phyloP scores from a whole-genome alignment of 1,284 basidiomycete species.

The Leccinum subrobustum region DNA sequence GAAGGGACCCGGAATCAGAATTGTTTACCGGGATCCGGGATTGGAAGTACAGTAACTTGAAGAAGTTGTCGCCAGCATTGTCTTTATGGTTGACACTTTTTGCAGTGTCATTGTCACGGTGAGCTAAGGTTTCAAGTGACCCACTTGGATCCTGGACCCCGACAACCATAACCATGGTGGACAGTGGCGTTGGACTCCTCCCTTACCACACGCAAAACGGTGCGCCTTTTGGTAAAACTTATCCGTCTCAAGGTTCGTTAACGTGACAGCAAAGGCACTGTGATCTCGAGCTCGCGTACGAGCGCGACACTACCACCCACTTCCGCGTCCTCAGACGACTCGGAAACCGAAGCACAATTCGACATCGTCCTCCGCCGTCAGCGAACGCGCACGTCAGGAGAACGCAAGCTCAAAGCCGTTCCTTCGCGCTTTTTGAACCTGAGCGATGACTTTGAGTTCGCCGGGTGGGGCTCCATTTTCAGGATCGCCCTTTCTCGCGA shows the following conservation, averaged over 20 bases:
- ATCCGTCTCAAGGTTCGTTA: not conserved
- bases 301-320: not conserved
- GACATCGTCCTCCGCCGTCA: slow-evolving; percentile 60
- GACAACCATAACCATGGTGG: not conserved
- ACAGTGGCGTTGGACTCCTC: not conserved
- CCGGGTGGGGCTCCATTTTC: slow-evolving; percentile 60
- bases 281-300: not conserved
- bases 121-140: too few species aligned
- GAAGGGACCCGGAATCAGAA: too few species aligned
- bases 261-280: not conserved
- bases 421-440: slow-evolving; percentile 64
- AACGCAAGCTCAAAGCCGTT: slow-evolving; percentile 43
- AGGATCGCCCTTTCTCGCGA: slow-evolving; percentile 44
- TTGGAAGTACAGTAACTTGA: too few species aligned
- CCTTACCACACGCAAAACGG: not conserved
- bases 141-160: too few species aligned
- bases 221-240: not conserved
- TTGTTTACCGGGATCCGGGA: too few species aligned
- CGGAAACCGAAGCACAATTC: slow-evolving; percentile 25
- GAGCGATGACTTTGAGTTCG: slow-evolving; percentile 63
- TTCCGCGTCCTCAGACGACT: not conserved
- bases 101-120: too few species aligned
- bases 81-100: too few species aligned
- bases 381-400: slow-evolving; percentile 44
- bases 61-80: too few species aligned